Base-by-base conservation (phyloP, 2,329 filamentous ascomycete genomes). In the Curvularia eragrostidis region DNA sequence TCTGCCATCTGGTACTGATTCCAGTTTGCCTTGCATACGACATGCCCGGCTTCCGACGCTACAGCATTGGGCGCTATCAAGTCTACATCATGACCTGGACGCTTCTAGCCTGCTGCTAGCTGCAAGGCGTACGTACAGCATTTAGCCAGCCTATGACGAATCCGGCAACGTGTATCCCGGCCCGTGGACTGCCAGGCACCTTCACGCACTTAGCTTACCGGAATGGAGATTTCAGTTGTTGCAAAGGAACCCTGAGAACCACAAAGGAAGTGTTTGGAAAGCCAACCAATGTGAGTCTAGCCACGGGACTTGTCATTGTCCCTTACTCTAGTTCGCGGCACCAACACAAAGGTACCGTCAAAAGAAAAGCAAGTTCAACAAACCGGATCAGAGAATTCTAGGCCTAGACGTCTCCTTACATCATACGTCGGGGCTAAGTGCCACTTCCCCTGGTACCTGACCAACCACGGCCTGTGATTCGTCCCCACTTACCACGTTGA, bases 401-500 rank as follows among this genome's bases (percentile, higher is more conserved):
- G 47, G 24, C 47, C 47, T 21, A 28, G 21, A 23, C 34, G 23
- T 28, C 15, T 28, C 32, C 30, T 49, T 49, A 49, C 47, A 49
- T 49, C 47, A 49, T 49, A 49, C 47, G 32, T 32, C 32, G n/a
- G 39, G 21, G 47, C 47, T 28, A 49, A 49, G 32, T 49, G 47
- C 47, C 32, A 32, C 32, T 26, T 21, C 38, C 9, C 47, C 47
- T 26, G 15, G 47, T 28, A 26, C n/a, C 32, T 49, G 41, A 41
- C 64, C 64, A 63, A 62, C 58, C 54, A 62, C 18, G 54, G 34
- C 39, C 28, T 38, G 19, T 54, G 51, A 18, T 48, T 42, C 42
- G 36, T 48, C 43, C 41, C 28, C 48, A 18, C 39, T 39, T 34
- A 48, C 39, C 44, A 49, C 39, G 46, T 28, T 36, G 30, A 49